Percentiles rank a stretch among this genome's conserved stretches.
Conservation (phyloP, 257 asterid genomes). For the Ajuga chamaepitys region DNA sequence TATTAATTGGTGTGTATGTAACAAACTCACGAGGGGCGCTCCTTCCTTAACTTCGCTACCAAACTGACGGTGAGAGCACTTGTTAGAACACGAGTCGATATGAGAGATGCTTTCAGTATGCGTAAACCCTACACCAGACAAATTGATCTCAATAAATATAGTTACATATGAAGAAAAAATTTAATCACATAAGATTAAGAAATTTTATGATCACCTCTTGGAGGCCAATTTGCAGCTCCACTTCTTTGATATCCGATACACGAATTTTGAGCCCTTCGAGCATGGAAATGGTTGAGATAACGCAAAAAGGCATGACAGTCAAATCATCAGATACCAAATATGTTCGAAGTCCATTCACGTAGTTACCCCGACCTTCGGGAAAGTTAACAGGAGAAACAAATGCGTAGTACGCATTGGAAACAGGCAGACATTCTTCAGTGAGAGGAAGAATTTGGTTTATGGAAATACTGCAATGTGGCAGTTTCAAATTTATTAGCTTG, state of each 20-base stretch:
- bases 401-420: no score
- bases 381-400: background rate
- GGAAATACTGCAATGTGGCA: constrained; percentile 1
- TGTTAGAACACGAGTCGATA: no score
- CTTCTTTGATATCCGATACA: constrained; percentile 9
- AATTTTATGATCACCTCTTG: background rate
- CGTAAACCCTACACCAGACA: no score
- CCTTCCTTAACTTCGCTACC: no score
- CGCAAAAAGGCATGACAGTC: background rate
- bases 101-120: no score
- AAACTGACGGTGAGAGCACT: no score
- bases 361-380: constrained; percentile 8
- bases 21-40: no score
- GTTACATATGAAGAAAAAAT: no score
- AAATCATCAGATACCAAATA: constrained; percentile 15
- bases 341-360: background rate
- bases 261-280: background rate
- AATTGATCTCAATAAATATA: no score
- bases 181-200: no score
- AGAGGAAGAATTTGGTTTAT: constrained; percentile 13
- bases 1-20: no score
- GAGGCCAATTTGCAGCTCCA: background rate
- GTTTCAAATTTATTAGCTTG: constrained; percentile 10
- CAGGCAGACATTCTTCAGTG: background rate
- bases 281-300: background rate